phyloP scores from a whole-genome alignment of 805 yeast species.

The Wickerhamomyces tratensis region DNA sequence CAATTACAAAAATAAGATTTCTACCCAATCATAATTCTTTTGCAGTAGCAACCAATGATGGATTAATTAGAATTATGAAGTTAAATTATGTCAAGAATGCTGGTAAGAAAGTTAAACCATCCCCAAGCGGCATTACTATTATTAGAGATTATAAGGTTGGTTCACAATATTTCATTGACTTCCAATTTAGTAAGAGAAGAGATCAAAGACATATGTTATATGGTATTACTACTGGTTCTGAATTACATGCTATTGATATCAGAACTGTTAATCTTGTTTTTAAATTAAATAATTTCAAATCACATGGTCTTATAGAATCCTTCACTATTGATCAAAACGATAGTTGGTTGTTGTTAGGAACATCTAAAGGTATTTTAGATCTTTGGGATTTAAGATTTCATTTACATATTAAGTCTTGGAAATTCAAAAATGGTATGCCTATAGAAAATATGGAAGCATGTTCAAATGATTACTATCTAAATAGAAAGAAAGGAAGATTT shows the following conservation, averaged over 20 bases:
- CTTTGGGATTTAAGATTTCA: slow-evolving; percentile 78
- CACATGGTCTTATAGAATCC: slow-evolving; percentile 58
- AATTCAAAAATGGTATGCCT: slow-evolving; percentile 38
- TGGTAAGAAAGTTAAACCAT: neutral
- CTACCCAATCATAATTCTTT: slow-evolving; percentile 47
- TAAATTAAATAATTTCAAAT: slow-evolving; percentile 40
- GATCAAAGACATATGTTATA: slow-evolving; percentile 32
- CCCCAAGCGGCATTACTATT: slow-evolving; percentile 13
- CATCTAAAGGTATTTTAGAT: slow-evolving; percentile 61
- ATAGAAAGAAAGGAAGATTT: slow-evolving; percentile 28
- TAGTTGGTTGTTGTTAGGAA: slow-evolving; percentile 68
- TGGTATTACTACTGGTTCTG: slow-evolving; percentile 42
- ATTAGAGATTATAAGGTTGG: slow-evolving; percentile 33
- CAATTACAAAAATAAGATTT: slow-evolving; percentile 41
- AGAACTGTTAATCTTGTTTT: slow-evolving; percentile 37
- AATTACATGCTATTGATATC: slow-evolving; percentile 46
- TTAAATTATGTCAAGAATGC: slow-evolving; percentile 20
- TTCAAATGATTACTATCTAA: slow-evolving; percentile 27
- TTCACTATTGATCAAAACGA: slow-evolving; percentile 44
- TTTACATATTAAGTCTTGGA: slow-evolving; percentile 51
- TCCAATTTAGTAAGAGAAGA: slow-evolving; percentile 31
- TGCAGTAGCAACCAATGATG: slow-evolving; percentile 37
- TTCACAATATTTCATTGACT: slow-evolving; percentile 32
- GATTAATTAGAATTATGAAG: slow-evolving; percentile 25
- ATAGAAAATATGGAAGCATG: slow-evolving; percentile 37